Conservation (phyloP, 1,139 yeast genomes). For the Pichia sp. region DNA sequence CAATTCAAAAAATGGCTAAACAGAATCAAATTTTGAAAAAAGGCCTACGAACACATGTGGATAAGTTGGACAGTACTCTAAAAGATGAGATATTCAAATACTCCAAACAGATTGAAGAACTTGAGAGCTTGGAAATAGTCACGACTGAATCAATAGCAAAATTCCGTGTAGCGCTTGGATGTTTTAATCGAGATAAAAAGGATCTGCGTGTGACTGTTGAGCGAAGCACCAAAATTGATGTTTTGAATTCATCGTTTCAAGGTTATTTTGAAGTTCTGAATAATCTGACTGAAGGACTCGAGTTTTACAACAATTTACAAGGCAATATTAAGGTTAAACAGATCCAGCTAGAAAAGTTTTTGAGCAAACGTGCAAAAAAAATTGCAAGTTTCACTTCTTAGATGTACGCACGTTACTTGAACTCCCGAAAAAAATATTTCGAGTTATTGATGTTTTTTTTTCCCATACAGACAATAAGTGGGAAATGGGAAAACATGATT, state of each 20-base stretch:
- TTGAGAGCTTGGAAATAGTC: constrained; percentile 28
- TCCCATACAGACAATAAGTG: no score
- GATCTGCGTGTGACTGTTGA: constrained; percentile 24
- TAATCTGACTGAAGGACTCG: constrained; percentile 61
- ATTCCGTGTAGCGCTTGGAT: constrained; percentile 34
- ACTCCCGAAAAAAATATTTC: no score
- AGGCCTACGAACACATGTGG: neutral
- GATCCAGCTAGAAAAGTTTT: constrained; percentile 43
- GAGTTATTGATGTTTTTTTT: no score
- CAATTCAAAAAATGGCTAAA: neutral
- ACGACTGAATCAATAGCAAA: constrained; percentile 38
- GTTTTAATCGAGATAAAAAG: constrained; percentile 29
- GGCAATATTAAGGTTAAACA: constrained; percentile 38
- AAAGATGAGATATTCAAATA: constrained; percentile 28
- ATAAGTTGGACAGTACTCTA: constrained; percentile 25
- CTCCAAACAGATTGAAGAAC: constrained; percentile 32
- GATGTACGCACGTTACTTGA: no score
- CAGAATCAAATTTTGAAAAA: neutral
- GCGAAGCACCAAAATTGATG: constrained; percentile 45
- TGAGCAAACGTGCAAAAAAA: neutral
- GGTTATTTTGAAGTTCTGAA: constrained; percentile 48
- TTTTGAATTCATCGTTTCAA: constrained; percentile 44
- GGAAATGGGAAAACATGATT: no score
- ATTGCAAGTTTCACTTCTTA: neutral
- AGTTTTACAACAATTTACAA: constrained; percentile 60